Evolutionary conservation across 129 eudicot species (phyloP).

Genomic region (Dittrichia graveolens): DNA sequence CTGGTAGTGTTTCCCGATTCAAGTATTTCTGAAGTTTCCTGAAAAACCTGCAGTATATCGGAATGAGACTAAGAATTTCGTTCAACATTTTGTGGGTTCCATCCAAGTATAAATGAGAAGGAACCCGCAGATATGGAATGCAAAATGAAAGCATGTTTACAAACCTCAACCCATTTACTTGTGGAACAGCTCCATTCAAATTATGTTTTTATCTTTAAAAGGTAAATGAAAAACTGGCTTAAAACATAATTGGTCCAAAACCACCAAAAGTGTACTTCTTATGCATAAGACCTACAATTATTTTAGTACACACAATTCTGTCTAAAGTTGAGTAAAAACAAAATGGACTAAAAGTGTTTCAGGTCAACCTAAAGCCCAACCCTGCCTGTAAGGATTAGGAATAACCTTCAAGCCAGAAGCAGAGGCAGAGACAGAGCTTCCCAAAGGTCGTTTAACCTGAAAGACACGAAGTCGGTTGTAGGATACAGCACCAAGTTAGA

Average conservation of each 20-base stretch:
- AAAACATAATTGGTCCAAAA: not conserved
- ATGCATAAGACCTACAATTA: not conserved
- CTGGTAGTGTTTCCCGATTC: constrained; percentile 32
- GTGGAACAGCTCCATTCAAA: not conserved
- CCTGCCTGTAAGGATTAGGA: not conserved
- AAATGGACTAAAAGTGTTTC: not conserved
- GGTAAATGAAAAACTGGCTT: not conserved
- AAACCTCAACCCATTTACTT: not conserved
- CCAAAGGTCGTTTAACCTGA: constrained; percentile 27
- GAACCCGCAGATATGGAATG: no score
- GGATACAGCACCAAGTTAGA: not conserved
- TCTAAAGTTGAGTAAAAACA: not conserved
- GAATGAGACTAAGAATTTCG: not conserved
- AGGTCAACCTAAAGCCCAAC: not conserved
- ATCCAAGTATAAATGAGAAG: not conserved
- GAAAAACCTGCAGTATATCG: constrained; percentile 41
- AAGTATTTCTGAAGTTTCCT: constrained; percentile 32
- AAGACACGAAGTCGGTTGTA: constrained; percentile 3
- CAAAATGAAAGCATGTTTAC: no score
- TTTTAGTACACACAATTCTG: no score
- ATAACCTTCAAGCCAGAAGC: constrained; percentile 54
- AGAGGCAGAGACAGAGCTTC: constrained; percentile 40
- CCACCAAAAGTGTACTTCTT: not conserved
- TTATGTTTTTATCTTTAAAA: not conserved
- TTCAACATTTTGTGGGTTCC: not conserved